Base-by-base conservation (phyloP, 140 eudicot genomes). In the Cichorium intybus region DNA sequence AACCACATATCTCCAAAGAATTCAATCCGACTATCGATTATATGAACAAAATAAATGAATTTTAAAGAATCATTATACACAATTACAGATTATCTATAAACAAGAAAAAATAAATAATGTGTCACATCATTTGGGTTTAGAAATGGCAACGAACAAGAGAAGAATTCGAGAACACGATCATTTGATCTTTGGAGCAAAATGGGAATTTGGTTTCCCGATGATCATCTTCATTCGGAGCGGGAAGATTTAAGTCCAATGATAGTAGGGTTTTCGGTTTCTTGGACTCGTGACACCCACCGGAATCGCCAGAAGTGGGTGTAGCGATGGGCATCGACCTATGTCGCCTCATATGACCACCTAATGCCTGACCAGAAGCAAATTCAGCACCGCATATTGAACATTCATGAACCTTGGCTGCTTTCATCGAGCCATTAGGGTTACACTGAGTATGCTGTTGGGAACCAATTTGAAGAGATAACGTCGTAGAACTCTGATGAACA, bases 261-360 rank as follows among this genome's bases (percentile, higher is more conserved):
- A 80, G 24, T 10, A 80, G 21, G 39, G 56, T 71, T 56, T 79
- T 82, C 17, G 77, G 52, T 74, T 72, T 84, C 66, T 83, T 83
- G 29, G 47, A 24, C 17, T 64, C 74, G 78, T 82, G 84, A 27
- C 70, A 64, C 43, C 52, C 58, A 23, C 60, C 27, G 0, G 54
- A 71, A 18, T 46, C 48, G 9, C 50, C 37, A 52, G 46, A 45
- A 17, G 20, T 54, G 52, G 70, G 46, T 18, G 82, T 33, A 33
- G 77, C 68, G 29, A 61, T 23, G 18, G 88, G 77, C 70, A 68
- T 63, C 64, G 82, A 71, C 72, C 97, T 82, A 71, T 90, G 97
- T 27, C 97, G 72, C 77, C 97, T 77, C 97, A 90, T 90, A 77
- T 90, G 97, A 47, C 97, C 97, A 3, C 97, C 97, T 24, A 90